These are phyloP conservation scores for Eucalyptus curtisii DNA, from an alignment of 345 rosid genomes.

Conservation along the genomic window DNA sequence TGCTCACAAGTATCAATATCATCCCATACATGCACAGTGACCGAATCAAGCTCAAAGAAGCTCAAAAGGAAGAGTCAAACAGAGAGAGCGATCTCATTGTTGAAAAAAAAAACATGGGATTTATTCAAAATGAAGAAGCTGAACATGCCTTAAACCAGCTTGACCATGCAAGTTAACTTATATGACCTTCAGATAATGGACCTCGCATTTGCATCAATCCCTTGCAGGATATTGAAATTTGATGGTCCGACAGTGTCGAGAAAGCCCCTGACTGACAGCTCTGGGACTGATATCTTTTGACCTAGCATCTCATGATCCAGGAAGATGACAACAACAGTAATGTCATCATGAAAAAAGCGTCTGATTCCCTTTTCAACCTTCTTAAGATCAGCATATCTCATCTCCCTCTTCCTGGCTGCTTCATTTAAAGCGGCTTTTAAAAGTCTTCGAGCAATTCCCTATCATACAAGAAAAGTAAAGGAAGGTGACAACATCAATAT, in stretches of 20 bases:
- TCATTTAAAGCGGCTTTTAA: conserved; percentile 53
- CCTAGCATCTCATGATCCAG: conserved; percentile 46
- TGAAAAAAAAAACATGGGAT: neutral
- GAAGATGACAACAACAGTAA: conserved; percentile 75
- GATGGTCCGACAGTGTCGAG: conserved; percentile 56
- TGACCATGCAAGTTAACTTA: neutral
- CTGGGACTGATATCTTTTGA: conserved; percentile 32
- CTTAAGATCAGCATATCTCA: conserved; percentile 63
- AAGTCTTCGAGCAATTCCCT: conserved; percentile 85
- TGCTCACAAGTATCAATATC: neutral
- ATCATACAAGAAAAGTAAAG: neutral
- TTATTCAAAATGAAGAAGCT: neutral
- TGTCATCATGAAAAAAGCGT: conserved; percentile 76
- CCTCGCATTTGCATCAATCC: conserved; percentile 12
- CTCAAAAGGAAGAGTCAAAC: neutral
- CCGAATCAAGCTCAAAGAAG: neutral
- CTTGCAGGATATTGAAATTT: conserved; percentile 38
- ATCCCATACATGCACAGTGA: neutral
- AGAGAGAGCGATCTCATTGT: neutral
- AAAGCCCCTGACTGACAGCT: conserved; percentile 59
- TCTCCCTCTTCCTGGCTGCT: conserved; percentile 64
- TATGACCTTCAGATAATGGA: neutral
- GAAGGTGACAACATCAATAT: neutral
- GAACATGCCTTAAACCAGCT: neutral
- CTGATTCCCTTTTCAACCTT: conserved; percentile 50